Conservation (phyloP, 805 yeast genomes). For the Candida sakaeoensis region DNA sequence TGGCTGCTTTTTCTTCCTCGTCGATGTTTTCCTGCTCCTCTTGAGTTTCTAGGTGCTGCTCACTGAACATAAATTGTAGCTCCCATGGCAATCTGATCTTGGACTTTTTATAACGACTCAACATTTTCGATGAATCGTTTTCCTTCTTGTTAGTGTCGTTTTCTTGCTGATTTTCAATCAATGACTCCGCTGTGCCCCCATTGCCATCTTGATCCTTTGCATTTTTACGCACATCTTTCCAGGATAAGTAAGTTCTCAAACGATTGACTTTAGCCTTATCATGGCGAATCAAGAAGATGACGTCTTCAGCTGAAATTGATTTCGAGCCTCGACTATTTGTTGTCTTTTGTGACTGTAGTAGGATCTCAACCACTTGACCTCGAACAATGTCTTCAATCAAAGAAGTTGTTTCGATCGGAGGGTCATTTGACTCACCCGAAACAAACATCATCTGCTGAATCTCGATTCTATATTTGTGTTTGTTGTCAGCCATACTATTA, state of each 20-base stretch:
- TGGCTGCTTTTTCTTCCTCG: slow-evolving; percentile 88
- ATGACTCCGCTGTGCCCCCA: slow-evolving; percentile 45
- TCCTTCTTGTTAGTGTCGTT: slow-evolving; percentile 21
- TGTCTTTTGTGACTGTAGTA: slow-evolving; percentile 70
- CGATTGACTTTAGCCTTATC: slow-evolving; percentile 93
- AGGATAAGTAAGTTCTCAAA: slow-evolving; percentile 82
- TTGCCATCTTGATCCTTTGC: slow-evolving; percentile 53
- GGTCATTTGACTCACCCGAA: slow-evolving; percentile 90
- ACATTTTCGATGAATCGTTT: slow-evolving; percentile 39
- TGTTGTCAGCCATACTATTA: slow-evolving; percentile 28
- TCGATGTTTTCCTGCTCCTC: slow-evolving; percentile 61
- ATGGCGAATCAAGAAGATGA: slow-evolving; percentile 86
- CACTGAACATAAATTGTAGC: slow-evolving; percentile 85
- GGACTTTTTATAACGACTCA: slow-evolving; percentile 59
- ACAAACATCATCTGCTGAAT: slow-evolving; percentile 99
- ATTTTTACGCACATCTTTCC: slow-evolving; percentile 94
- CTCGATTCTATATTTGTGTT: slow-evolving; percentile 81
- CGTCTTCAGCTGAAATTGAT: slow-evolving; percentile 86
- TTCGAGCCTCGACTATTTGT: slow-evolving; percentile 79
- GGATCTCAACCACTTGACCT: slow-evolving; percentile 87
- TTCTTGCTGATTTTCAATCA: slow-evolving; percentile 44
- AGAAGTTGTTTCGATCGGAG: slow-evolving; percentile 89
- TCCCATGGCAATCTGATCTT: slow-evolving; percentile 94
- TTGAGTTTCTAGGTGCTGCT: slow-evolving; percentile 75
- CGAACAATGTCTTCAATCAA: slow-evolving; percentile 92